phyloP scores from a whole-genome alignment of 106 monocot genomes.

The Dendrobium nobile region DNA sequence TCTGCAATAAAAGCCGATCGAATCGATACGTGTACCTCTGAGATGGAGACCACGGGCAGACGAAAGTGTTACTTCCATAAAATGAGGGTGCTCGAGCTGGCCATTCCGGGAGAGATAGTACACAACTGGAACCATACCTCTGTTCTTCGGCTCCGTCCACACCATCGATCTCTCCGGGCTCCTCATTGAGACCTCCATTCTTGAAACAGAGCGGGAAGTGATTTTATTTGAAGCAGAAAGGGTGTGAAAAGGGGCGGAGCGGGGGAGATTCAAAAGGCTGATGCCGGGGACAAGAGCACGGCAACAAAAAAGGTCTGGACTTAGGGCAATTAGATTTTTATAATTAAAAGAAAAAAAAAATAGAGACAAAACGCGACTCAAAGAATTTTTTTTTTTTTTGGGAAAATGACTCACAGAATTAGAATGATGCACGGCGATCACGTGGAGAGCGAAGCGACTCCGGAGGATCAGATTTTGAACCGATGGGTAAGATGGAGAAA shows the following conservation, averaged over 20 bases:
- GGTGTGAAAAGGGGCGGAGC: background rate
- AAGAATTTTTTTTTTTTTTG: too few relatives aligned
- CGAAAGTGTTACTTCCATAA: slow-evolving; percentile 79
- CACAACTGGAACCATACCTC: slow-evolving; percentile 53
- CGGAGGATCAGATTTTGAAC: too few relatives aligned
- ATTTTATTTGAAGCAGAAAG: background rate
- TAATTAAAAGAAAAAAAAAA: too few relatives aligned
- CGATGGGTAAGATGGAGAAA: too few relatives aligned
- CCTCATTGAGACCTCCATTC: slow-evolving; percentile 22
- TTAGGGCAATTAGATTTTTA: too few relatives aligned
- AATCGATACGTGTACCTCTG: slow-evolving; percentile 33
- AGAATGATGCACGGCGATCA: background rate
- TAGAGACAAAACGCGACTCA: too few relatives aligned
- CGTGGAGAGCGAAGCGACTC: background rate
- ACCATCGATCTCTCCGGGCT: slow-evolving; percentile 26
- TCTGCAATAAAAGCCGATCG: background rate
- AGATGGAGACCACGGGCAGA: slow-evolving; percentile 59
- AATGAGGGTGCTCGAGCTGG: slow-evolving; percentile 90
- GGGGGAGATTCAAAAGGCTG: slow-evolving; percentile 11
- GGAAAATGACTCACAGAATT: too few relatives aligned
- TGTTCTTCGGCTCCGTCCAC: slow-evolving; percentile 10
- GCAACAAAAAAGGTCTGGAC: background rate
- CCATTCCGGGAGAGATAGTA: slow-evolving; percentile 78
- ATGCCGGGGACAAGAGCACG: slow-evolving; percentile 17
- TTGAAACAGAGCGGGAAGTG: background rate